Evolutionary conservation across 1,284 basidiomycete species (phyloP).

Genomic region (Ceratorhiza oryzae-sativae): DNA sequence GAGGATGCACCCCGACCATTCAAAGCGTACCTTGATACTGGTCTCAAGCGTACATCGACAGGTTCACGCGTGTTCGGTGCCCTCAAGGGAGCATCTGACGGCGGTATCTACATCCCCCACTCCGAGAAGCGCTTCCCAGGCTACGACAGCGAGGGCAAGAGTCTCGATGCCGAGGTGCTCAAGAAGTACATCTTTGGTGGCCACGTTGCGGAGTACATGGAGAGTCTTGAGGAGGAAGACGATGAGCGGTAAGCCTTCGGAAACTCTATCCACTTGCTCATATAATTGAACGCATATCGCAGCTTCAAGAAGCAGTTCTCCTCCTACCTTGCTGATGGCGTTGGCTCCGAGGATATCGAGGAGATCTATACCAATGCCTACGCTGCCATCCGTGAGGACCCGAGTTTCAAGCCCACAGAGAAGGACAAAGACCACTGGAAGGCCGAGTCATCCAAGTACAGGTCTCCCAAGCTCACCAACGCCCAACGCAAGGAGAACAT

Average conservation of each 20-base stretch:
- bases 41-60: conserved; percentile 97
- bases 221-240: conserved; percentile 99
- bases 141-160: conserved; percentile 93
- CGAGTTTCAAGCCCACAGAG: conserved; percentile 88
- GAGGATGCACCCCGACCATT: conserved; percentile 97
- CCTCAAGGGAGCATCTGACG: conserved; percentile 98
- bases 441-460: conserved; percentile 81
- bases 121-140: conserved; percentile 99
- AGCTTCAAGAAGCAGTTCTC: conserved; percentile 99
- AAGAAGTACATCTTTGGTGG: conserved; percentile 99
- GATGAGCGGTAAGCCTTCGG: conserved; percentile 77
- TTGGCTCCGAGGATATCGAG: conserved; percentile 97
- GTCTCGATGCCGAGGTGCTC: conserved; percentile 92
- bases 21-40: conserved; percentile 99
- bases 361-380: conserved; percentile 93
- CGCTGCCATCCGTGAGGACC: conserved; percentile 95
- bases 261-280: not conserved
- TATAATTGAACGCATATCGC: not conserved
- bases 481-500: conserved; percentile 82
- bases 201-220: conserved; percentile 99
- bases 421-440: conserved; percentile 96
- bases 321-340: conserved; percentile 91
- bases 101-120: conserved; percentile 98
- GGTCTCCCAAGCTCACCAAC: conserved; percentile 73
- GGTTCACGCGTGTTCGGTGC: conserved; percentile 99